phyloP scores from a whole-genome alignment of 805 yeast species.

The Peterozyma xylosa region DNA sequence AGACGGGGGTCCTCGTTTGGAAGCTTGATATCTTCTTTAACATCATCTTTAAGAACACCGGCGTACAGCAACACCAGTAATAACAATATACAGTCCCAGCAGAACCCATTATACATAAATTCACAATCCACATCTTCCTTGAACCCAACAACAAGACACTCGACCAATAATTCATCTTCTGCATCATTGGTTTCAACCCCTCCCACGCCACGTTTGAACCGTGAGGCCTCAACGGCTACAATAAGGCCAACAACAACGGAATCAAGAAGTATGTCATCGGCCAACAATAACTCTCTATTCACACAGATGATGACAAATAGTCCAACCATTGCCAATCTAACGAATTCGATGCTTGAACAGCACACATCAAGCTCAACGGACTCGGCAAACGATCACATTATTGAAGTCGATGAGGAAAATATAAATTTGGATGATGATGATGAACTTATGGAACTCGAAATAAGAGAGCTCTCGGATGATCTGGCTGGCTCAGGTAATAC shows the following conservation, averaged over 20 bases:
- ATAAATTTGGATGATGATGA: too few relatives aligned
- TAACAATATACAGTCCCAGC: neutral
- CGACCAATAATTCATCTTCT: neutral
- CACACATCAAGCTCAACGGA: too few relatives aligned
- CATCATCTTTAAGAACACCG: slow-evolving; percentile 4
- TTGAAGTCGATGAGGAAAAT: too few relatives aligned
- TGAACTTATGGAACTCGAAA: too few relatives aligned
- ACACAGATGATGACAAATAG: slow-evolving; percentile 3
- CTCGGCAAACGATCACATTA: too few relatives aligned
- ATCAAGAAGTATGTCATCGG: neutral
- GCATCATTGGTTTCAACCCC: neutral
- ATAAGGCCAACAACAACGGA: slow-evolving; percentile 2
- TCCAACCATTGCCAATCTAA: slow-evolving; percentile 2
- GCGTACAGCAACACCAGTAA: neutral
- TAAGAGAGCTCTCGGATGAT: too few relatives aligned
- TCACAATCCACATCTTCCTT: neutral
- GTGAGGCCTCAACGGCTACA: slow-evolving; percentile 7
- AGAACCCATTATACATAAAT: neutral
- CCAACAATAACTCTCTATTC: too few relatives aligned
- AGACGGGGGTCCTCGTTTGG: slow-evolving; percentile 9
- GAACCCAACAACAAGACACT: too few relatives aligned
- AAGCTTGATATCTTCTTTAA: slow-evolving; percentile 2
- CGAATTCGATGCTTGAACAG: neutral
- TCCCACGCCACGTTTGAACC: slow-evolving; percentile 1
- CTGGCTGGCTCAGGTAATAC: too few relatives aligned